Evolutionary conservation across 768 basidiomycete genomes (phyloP).

Genomic region (Austroboletus eburneus): DNA sequence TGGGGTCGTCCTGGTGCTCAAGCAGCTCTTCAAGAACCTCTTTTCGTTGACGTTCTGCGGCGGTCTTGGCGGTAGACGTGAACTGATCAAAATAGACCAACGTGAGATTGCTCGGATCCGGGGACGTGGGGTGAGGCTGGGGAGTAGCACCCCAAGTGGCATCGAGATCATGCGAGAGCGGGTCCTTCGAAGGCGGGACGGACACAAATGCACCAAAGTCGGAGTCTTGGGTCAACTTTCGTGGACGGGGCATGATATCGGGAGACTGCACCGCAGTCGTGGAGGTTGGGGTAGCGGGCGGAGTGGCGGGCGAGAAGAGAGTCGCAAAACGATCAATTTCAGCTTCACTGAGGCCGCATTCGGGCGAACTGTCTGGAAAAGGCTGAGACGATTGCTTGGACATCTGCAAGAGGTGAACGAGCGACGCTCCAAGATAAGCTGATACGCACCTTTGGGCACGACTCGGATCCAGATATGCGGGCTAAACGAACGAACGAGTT

Average conservation of each 20-base stretch:
- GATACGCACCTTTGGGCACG: too few species aligned
- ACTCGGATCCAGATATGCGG: too few species aligned
- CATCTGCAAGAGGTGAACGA: too few species aligned
- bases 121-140: not conserved
- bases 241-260: not conserved
- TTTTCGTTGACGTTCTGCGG: slow-evolving; percentile 48
- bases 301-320: slow-evolving; percentile 40
- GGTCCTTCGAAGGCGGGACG: slow-evolving; percentile 51
- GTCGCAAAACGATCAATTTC: slow-evolving; percentile 40
- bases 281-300: slow-evolving; percentile 23
- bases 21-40: slow-evolving; percentile 62
- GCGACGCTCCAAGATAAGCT: too few species aligned
- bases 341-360: slow-evolving; percentile 18
- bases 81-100: slow-evolving; percentile 60
- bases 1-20: slow-evolving; percentile 63
- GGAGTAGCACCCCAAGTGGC: not conserved
- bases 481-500: too few species aligned
- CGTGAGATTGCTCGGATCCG: slow-evolving; percentile 20
- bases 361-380: too few species aligned
- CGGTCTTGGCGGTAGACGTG: slow-evolving; percentile 50
- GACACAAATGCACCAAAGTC: slow-evolving; percentile 65
- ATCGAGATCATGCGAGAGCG: slow-evolving; percentile 17
- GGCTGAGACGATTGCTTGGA: too few species aligned
- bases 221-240: slow-evolving; percentile 34
- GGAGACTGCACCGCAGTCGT: not conserved